These are phyloP conservation scores for Lotmaria passim DNA, from an alignment of 208 protist species.

Conservation along the genomic window DNA sequence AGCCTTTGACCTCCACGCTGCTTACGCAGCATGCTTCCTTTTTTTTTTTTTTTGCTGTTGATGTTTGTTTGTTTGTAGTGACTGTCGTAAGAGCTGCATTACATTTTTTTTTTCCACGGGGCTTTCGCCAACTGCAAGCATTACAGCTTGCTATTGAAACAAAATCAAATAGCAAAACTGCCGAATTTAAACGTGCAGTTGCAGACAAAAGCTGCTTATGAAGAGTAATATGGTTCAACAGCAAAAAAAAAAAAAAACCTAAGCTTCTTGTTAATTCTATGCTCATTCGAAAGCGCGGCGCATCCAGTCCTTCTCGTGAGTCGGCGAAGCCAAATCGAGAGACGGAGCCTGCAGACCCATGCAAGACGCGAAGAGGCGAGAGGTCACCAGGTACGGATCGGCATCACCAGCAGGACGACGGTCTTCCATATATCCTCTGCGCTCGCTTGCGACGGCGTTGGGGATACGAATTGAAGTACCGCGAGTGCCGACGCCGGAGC, in stretches of 20 bases:
- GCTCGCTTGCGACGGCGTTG: slow-evolving; percentile 86
- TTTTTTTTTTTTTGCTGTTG: too few species aligned
- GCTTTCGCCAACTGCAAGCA: neutral
- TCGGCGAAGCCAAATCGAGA: slow-evolving; percentile 62
- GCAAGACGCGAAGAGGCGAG: slow-evolving; percentile 87
- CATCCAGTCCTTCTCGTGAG: slow-evolving; percentile 80
- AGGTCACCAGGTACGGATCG: slow-evolving; percentile 97
- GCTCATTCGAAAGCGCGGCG: slow-evolving; percentile 40
- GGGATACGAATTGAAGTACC: slow-evolving; percentile 97
- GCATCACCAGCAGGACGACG: slow-evolving; percentile 95
- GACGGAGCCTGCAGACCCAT: slow-evolving; percentile 57
- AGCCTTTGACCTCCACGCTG: neutral
- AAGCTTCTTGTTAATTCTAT: slow-evolving; percentile 6
- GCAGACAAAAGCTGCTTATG: neutral
- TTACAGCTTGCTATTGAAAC: neutral
- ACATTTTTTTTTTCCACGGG: neutral
- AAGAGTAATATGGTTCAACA: slow-evolving; percentile 6
- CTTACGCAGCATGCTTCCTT: too few species aligned
- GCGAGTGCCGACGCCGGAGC: slow-evolving; percentile 85
- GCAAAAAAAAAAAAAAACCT: slow-evolving; percentile 6
- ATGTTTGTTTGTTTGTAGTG: neutral
- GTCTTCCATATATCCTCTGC: slow-evolving; percentile 97
- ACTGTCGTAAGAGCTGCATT: neutral
- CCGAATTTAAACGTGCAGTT: slow-evolving; percentile 9
- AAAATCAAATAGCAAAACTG: slow-evolving; percentile 5